Base-by-base conservation (phyloP, 805 yeast species). In the Kodamaea laetipori region DNA sequence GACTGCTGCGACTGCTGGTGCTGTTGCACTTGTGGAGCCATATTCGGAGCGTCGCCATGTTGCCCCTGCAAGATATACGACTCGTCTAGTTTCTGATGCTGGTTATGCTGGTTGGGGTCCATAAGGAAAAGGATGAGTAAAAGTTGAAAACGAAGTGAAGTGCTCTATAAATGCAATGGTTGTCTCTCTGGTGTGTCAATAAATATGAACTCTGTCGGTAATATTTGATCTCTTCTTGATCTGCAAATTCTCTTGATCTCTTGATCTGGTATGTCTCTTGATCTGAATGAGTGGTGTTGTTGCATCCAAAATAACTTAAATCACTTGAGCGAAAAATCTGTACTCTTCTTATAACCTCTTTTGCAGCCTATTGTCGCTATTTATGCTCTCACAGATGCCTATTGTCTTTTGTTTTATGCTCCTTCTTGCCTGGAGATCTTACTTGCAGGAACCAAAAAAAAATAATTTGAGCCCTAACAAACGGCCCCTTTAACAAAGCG, bases 81-180 rank as follows among this genome's bases (percentile, higher is more conserved):
- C 18, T 46, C 49, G 21, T 46, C 49, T 7, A 26, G 51, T 25
- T 49, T 51, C 37, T 57, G 43, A 35, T 35, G 27, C 35, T 46
- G 46, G 34, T 36, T 36, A 15, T 33, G 44, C 34, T 6, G 34
- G 34, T 12, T 30, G 34, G 15, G 34, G 34, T 30, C 34, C 34
- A 30, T 30, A 30, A 30, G 34, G 34, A 30, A 30, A 30, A 15
- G 19, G 17, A 9, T 30, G 34, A 15, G 18, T 30, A 30, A 30
- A 30, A 17, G 34, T 13, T 30, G 34, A 30, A 30, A 30, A 30
- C 34, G 34, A 30, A 30, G 34, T 30, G 34, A 30, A 30, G 34
- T 30, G 18, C 19, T 30, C 34, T 30, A 30, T 30, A 30, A 30
- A 30, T 30, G 34, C 34, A 30, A 30, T 21, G 24, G 24, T 21